phyloP scores from a whole-genome alignment of 2,329 filamentous ascomycete species.

The Talaromyces piceae region DNA sequence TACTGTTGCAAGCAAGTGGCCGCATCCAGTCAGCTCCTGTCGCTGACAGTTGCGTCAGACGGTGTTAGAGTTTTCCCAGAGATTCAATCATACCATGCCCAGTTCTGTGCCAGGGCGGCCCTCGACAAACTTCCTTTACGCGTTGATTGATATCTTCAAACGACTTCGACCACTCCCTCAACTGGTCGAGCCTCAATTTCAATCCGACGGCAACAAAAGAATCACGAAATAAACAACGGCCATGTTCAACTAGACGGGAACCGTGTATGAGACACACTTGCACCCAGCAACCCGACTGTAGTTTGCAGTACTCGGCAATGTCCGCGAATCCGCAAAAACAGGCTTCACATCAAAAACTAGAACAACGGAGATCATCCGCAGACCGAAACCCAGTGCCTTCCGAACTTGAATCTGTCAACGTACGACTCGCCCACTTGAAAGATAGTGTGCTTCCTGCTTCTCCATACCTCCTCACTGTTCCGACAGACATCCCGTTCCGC shows the following conservation, averaged over 20 bases:
- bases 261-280: background rate
- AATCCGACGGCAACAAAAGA: background rate
- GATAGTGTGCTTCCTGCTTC: slow-evolving; percentile 37
- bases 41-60: background rate
- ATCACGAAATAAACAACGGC: background rate
- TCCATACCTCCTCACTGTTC: slow-evolving; percentile 41
- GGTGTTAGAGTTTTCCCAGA: background rate
- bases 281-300: slow-evolving; percentile 5
- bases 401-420: slow-evolving; percentile 26
- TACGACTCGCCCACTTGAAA: slow-evolving; percentile 32
- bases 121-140: background rate
- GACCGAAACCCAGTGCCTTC: slow-evolving; percentile 15
- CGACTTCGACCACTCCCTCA: background rate
- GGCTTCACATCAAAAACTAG: slow-evolving; percentile 21
- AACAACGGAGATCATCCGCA: slow-evolving; percentile 17
- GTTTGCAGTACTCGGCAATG: slow-evolving; percentile 24
- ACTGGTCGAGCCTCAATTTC: background rate
- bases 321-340: slow-evolving; percentile 29
- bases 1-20: background rate
- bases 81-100: background rate
- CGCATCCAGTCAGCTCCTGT: background rate
- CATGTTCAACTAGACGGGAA: background rate
- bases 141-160: background rate
- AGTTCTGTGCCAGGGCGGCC: background rate
- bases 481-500: slow-evolving; percentile 40